Evolutionary conservation across 2,329 filamentous ascomycete genomes (phyloP).

Genomic region (Fusarium tanahbumbuense): DNA sequence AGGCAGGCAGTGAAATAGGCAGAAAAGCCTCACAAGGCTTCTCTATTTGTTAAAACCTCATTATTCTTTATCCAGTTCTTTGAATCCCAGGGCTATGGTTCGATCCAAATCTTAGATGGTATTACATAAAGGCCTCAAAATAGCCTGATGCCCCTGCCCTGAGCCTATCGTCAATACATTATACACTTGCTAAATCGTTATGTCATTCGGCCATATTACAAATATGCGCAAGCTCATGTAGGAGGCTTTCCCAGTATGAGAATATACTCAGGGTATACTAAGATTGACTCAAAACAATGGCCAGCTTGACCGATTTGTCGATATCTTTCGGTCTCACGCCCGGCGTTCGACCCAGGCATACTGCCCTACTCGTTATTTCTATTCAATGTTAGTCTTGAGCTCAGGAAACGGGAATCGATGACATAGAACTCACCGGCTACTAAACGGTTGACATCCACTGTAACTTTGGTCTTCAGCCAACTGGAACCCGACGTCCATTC

Average conservation of each 20-base stretch:
- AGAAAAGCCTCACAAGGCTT: constrained; percentile 16
- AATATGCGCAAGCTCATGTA: not conserved
- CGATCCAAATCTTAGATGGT: not conserved
- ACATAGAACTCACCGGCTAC: constrained; percentile 49
- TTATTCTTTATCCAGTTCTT: not conserved
- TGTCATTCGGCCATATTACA: not conserved
- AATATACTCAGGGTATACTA: not conserved
- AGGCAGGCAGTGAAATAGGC: not conserved
- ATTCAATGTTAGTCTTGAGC: constrained; percentile 3
- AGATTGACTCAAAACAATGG: constrained; percentile 32
- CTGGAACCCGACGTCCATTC: constrained; percentile 31
- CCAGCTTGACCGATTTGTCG: constrained; percentile 45
- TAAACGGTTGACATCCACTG: constrained; percentile 51
- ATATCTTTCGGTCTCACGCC: constrained; percentile 55
- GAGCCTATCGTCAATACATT: not conserved
- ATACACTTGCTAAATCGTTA: not conserved
- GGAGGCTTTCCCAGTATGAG: not conserved
- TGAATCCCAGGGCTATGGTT: not conserved
- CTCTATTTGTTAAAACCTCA: not conserved
- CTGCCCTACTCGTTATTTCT: constrained; percentile 53
- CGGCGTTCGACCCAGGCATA: constrained; percentile 56
- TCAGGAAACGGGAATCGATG: no score
- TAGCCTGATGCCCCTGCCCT: not conserved
- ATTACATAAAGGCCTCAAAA: not conserved
- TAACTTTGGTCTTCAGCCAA: constrained; percentile 50